Percentiles rank a stretch among this genome's conserved stretches.
These are phyloP conservation scores for Parascedosporium putredinis DNA, from an alignment of 2,329 filamentous ascomycete genomes.

Conservation along the genomic window DNA sequence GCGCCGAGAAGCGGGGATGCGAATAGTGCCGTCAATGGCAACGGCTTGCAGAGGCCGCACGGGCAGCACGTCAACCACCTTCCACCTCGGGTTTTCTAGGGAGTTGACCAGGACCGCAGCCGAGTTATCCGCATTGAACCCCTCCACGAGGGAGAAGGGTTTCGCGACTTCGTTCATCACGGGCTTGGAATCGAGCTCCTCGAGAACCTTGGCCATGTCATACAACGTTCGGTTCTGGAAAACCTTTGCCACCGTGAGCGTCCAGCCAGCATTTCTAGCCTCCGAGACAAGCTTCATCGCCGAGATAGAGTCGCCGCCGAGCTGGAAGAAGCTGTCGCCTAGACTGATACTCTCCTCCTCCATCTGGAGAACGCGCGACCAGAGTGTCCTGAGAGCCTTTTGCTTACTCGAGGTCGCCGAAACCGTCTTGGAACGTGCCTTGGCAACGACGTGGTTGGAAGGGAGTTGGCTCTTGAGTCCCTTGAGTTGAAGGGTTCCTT, in stretches of 20 bases:
- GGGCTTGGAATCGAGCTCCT: slow-evolving; percentile 18
- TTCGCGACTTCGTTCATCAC: slow-evolving; percentile 18
- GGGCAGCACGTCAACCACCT: slow-evolving; percentile 45
- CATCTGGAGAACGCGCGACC: slow-evolving; percentile 35
- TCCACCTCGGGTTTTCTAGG: slow-evolving; percentile 39
- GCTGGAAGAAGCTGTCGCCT: slow-evolving; percentile 49
- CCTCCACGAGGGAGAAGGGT: slow-evolving; percentile 41
- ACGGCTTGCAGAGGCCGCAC: slow-evolving; percentile 48
- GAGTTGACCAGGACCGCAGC: slow-evolving; percentile 14
- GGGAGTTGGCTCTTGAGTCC: slow-evolving; percentile 11
- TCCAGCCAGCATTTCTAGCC: slow-evolving; percentile 34
- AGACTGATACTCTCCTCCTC: slow-evolving; percentile 36
- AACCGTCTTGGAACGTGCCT: slow-evolving; percentile 19
- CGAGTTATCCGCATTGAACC: slow-evolving; percentile 29
- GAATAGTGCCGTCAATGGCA: slow-evolving; percentile 46
- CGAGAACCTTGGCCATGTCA: slow-evolving; percentile 43
- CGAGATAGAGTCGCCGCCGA: slow-evolving; percentile 49
- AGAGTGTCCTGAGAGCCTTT: slow-evolving; percentile 32
- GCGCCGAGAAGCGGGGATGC: slow-evolving; percentile 50
- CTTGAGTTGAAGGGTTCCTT: slow-evolving; percentile 21
- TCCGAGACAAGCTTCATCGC: slow-evolving; percentile 53
- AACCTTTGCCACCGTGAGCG: slow-evolving; percentile 43
- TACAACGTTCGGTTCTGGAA: slow-evolving; percentile 37
- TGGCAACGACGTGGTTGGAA: slow-evolving; percentile 6
- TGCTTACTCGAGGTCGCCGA: slow-evolving; percentile 31